Evolutionary conservation across 2,329 filamentous ascomycete genomes (phyloP).

Genomic region (Aspergillus hiratsukae): DNA sequence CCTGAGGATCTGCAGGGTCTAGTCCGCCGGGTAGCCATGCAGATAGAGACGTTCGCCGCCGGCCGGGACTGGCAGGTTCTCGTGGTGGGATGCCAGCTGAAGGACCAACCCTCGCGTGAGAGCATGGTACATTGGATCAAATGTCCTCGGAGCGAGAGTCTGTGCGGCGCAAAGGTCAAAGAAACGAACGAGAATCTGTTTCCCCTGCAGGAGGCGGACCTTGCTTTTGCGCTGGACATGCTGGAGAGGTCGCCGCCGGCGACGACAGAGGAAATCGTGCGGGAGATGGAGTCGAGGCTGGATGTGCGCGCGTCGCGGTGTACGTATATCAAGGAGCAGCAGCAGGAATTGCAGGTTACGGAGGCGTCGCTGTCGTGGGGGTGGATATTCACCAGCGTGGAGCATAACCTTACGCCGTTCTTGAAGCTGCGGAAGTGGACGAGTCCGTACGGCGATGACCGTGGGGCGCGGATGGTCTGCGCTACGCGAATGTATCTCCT

Average conservation of each 20-base stretch:
- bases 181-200: background rate
- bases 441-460: conserved; percentile 1
- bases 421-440: conserved; percentile 1
- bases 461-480: conserved; percentile 1
- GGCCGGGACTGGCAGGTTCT: background rate
- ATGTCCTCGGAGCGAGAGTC: background rate
- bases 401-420: background rate
- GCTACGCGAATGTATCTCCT: conserved; percentile 1
- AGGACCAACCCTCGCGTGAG: background rate
- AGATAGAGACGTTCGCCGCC: background rate
- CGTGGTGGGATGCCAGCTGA: background rate
- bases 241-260: background rate
- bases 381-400: background rate
- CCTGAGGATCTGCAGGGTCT: background rate
- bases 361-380: background rate
- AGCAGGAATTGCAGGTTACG: background rate
- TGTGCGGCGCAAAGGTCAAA: conserved; percentile 2
- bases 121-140: background rate
- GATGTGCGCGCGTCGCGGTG: background rate
- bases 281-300: background rate
- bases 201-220: background rate
- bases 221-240: background rate
- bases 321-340: background rate
- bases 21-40: background rate
- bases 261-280: background rate